Evolutionary conservation across 768 basidiomycete species (phyloP).

Genomic region (Mycena albidolilacea): DNA sequence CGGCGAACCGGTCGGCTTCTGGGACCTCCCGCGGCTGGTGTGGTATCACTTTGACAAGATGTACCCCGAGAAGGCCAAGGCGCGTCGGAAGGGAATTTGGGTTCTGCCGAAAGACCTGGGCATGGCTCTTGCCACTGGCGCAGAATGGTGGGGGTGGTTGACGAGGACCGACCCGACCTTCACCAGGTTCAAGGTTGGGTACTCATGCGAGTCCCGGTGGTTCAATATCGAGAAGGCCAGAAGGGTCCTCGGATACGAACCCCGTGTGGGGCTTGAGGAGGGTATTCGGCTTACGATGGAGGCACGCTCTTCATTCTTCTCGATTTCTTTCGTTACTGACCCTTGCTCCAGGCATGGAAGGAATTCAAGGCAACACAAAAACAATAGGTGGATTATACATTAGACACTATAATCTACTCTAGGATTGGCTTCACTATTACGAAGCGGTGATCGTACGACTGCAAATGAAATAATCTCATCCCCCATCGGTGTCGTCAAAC

Average conservation of each 20-base stretch:
- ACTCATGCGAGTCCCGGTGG: slow-evolving; percentile 84
- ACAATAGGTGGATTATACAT: slow-evolving; percentile 23
- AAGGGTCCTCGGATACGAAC: slow-evolving; percentile 93
- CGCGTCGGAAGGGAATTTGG: slow-evolving; percentile 52
- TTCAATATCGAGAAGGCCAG: slow-evolving; percentile 97
- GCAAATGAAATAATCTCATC: neutral
- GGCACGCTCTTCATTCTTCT: slow-evolving; percentile 57
- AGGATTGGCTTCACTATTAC: neutral
- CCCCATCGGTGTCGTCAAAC: slow-evolving; percentile 51
- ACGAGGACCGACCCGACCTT: slow-evolving; percentile 87
- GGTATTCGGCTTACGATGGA: slow-evolving; percentile 86
- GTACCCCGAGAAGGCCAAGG: slow-evolving; percentile 67
- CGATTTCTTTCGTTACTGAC: neutral
- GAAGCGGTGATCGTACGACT: too few species aligned
- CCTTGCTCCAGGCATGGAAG: slow-evolving; percentile 61
- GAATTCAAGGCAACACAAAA: slow-evolving; percentile 44
- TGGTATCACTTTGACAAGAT: slow-evolving; percentile 79
- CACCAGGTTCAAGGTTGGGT: slow-evolving; percentile 88
- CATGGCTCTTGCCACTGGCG: slow-evolving; percentile 75
- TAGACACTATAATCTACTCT: slow-evolving; percentile 12
- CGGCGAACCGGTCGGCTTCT: slow-evolving; percentile 96
- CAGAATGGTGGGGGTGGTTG: slow-evolving; percentile 83
- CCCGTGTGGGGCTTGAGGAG: slow-evolving; percentile 89
- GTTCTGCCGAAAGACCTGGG: slow-evolving; percentile 77
- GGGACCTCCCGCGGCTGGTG: slow-evolving; percentile 90